Evolutionary conservation across 2,329 filamentous ascomycete species (phyloP).

Genomic region (Bisporella sp.): DNA sequence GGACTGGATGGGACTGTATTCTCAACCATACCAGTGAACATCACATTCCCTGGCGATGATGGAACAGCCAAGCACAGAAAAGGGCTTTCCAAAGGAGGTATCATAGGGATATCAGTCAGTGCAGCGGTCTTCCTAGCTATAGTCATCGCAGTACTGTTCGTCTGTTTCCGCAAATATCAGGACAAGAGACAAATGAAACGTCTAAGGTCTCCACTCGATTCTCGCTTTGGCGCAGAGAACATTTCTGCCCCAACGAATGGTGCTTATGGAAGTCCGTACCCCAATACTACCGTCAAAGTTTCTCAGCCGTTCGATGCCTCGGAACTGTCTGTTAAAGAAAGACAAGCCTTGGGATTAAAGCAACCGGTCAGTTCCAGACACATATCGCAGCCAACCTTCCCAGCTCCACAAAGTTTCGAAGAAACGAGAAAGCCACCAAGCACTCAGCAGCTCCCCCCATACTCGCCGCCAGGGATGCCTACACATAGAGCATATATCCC

Average conservation of each 20-base stretch:
- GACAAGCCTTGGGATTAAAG: background rate
- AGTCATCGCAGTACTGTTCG: constrained; percentile 5
- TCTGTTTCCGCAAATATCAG: constrained; percentile 13
- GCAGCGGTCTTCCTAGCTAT: background rate
- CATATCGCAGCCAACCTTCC: background rate
- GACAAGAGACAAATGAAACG: constrained; percentile 3
- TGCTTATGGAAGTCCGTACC: constrained; percentile 10
- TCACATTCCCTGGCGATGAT: constrained; percentile 14
- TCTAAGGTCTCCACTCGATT: constrained; percentile 16
- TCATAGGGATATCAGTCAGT: constrained; percentile 4
- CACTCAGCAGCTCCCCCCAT: too few relatives aligned
- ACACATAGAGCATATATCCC: background rate
- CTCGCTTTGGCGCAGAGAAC: constrained; percentile 20
- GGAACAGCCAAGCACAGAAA: constrained; percentile 5
- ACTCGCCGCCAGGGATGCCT: background rate
- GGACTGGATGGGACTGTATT: constrained; percentile 22
- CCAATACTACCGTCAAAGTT: background rate
- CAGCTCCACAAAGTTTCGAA: background rate
- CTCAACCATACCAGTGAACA: constrained; percentile 14
- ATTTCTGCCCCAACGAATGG: constrained; percentile 20
- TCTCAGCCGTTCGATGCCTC: background rate
- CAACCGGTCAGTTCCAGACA: background rate
- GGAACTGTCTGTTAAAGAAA: background rate
- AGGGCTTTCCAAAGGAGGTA: constrained; percentile 12
- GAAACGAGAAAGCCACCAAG: background rate